These are phyloP conservation scores for Ophiosphaerella korrae DNA, from an alignment of 2,329 filamentous ascomycete species.

Conservation along the genomic window DNA sequence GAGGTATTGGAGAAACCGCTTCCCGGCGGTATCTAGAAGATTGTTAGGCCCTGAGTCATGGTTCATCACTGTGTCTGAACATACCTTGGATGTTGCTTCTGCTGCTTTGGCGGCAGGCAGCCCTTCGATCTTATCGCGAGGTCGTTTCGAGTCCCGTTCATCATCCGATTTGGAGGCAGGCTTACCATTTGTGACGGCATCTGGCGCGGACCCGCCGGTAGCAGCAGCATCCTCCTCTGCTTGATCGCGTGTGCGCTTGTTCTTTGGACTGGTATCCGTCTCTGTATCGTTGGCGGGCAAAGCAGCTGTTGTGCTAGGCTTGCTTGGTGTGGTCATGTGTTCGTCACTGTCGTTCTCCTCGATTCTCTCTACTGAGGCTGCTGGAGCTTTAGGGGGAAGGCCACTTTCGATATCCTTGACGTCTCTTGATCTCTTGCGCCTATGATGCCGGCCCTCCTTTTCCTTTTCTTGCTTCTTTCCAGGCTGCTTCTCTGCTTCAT, in stretches of 20 bases:
- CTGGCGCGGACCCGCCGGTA: conserved; percentile 13
- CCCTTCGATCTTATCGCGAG: conserved; percentile 39
- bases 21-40: conserved; percentile 36
- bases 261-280: conserved; percentile 51
- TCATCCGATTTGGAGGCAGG: conserved; percentile 25
- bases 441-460: conserved; percentile 41
- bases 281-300: conserved; percentile 11
- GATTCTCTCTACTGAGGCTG: conserved; percentile 37
- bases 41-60: conserved; percentile 20
- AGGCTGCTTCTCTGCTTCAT: conserved; percentile 36
- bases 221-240: conserved; percentile 20
- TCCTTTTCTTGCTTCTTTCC: conserved; percentile 42
- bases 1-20: conserved; percentile 55
- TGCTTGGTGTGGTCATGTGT: conserved; percentile 30
- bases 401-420: conserved; percentile 41
- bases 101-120: conserved; percentile 20
- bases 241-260: conserved; percentile 53
- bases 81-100: conserved; percentile 32
- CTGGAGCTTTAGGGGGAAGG: conserved; percentile 38
- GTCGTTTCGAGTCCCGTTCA: conserved; percentile 44
- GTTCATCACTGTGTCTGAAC: conserved; percentile 16
- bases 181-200: conserved; percentile 19
- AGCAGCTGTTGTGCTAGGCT: conserved; percentile 6
- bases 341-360: conserved; percentile 39
- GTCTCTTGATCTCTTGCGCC: conserved; percentile 55